Evolutionary conservation across 306 rosid species (phyloP).

Genomic region (Glycyrrhiza uralensis): DNA sequence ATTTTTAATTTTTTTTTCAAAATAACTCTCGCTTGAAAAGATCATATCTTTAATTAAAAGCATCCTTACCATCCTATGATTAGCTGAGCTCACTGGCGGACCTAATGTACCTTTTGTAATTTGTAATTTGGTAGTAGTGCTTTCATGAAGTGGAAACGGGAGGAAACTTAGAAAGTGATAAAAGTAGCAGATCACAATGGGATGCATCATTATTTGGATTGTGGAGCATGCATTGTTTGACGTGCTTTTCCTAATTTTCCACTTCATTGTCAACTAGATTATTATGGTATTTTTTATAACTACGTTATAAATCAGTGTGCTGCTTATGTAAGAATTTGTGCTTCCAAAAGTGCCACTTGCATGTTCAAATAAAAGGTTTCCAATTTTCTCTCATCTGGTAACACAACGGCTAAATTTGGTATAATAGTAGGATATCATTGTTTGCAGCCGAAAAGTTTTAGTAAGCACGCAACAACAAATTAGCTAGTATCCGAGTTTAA

Average conservation of each 20-base stretch:
- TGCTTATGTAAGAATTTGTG: not conserved
- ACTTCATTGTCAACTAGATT: not conserved
- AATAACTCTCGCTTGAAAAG: not conserved
- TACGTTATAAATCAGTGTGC: not conserved
- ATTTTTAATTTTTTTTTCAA: no score
- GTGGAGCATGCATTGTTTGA: slow-evolving; percentile 37
- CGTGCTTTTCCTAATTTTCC: slow-evolving; percentile 29
- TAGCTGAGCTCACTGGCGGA: slow-evolving; percentile 3
- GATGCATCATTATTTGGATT: not conserved
- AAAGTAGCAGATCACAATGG: slow-evolving; percentile 22
- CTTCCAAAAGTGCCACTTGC: not conserved
- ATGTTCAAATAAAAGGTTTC: not conserved
- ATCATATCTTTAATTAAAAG: slow-evolving; percentile 24
- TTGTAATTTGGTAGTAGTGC: slow-evolving; percentile 34
- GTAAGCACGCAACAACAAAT: not conserved
- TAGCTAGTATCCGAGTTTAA: not conserved
- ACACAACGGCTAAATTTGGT: not conserved
- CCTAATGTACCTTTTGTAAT: slow-evolving; percentile 29
- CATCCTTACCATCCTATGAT: slow-evolving; percentile 23
- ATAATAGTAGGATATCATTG: not conserved
- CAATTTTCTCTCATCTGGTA: not conserved
- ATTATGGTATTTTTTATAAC: not conserved
- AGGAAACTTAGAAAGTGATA: slow-evolving; percentile 35
- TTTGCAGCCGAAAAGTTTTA: not conserved
- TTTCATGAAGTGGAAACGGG: slow-evolving; percentile 26